These are phyloP conservation scores for Chenopodium album DNA, from an alignment of 148 eudicot species.

Conservation along the genomic window DNA sequence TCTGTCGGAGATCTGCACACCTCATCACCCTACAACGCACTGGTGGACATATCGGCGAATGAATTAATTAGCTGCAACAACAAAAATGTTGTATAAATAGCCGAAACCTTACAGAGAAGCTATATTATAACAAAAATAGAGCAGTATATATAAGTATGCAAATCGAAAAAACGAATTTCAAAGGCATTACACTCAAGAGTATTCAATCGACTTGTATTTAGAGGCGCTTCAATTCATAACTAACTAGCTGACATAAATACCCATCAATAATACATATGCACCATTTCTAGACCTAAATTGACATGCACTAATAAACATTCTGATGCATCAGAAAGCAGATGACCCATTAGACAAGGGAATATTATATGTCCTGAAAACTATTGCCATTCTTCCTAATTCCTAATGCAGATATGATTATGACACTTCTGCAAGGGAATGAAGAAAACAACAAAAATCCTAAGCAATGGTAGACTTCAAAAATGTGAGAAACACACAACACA, in stretches of 20 bases:
- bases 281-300: background rate
- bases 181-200: background rate
- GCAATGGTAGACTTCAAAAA: background rate
- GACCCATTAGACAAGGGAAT: background rate
- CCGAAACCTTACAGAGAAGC: background rate
- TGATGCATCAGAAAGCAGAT: too few relatives aligned
- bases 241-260: too few relatives aligned
- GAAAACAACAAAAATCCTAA: background rate
- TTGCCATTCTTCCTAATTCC: background rate
- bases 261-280: background rate
- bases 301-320: too few relatives aligned
- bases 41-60: slow-evolving; percentile 35
- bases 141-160: too few relatives aligned
- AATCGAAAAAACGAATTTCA: background rate
- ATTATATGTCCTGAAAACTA: background rate
- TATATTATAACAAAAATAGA: background rate
- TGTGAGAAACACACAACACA: too few relatives aligned
- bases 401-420: too few relatives aligned
- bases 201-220: too few relatives aligned
- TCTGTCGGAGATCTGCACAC: slow-evolving; percentile 15
- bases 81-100: background rate
- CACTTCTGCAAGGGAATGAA: background rate
- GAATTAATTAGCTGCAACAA: slow-evolving; percentile 29
- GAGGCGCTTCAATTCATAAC: too few relatives aligned
- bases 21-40: slow-evolving; percentile 26